Base-by-base conservation (phyloP, 768 basidiomycete species). In the Suillus tomentosus region DNA sequence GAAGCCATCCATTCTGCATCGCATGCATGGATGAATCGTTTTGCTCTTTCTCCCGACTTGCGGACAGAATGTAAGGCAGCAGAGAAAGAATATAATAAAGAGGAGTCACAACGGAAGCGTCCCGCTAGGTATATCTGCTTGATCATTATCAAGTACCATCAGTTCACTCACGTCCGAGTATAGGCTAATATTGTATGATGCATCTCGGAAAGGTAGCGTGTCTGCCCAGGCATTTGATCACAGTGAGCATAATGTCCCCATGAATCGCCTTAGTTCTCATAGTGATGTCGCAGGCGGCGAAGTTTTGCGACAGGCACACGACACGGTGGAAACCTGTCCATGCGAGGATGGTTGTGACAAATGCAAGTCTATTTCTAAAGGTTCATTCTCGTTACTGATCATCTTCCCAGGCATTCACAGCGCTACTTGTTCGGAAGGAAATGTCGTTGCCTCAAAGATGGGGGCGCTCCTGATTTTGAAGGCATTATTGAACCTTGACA, bases 1-100 rank as follows among this genome's bases (percentile, higher is more conserved):
- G 94, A 85, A 57, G 90, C 89, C 0, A 93, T 96, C 56, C 94
- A 96, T 71, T 84, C 92, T 5, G 94, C 94, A 3, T 82, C 89
- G 67, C 95, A 96, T 71, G 92, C 92, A 0, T 82, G 95, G 69
- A 76, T 96, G 66, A 94, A 93, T 69, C 83, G 85, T 48, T 94
- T 93, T 68, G 79, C 85, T 5, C 77, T 95, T 66, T 82, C 85
- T 0, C 79, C 81, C 37, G 92, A 94, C 63, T 73, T 95, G 40
- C 82, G 79, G 64, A 95, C 94, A 3, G 95, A 96, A 71, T 96
- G 95, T 78, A 93, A 92, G 73, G 85, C 85, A 0, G 77, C 85
- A 4, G 87, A 90, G 72, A 93, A 92, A 71, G 91, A 92, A 76
- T 87, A 87, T 73, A 85, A 81, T 62, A 72, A 76, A 15, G 68